Base-by-base conservation (phyloP, 2,329 filamentous ascomycete genomes). In the Alternaria incomplexa region DNA sequence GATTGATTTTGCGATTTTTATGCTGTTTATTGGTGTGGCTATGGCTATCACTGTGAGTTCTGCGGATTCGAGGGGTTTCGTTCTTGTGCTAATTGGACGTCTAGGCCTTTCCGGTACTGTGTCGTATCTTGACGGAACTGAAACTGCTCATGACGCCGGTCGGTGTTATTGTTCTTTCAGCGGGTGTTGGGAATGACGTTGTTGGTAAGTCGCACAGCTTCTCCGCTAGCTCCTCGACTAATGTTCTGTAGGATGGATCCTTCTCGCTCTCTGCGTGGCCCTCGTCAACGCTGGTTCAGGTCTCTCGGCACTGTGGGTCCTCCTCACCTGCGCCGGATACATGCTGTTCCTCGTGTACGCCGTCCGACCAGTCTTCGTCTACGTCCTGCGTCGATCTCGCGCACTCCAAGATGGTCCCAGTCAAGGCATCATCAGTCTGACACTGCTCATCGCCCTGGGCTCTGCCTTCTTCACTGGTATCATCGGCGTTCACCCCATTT, bases 401-500 rank as follows among this genome's bases (percentile, higher is more conserved):
- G 93, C 90, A 73, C 83, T 98, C 45, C 89, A 96, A 69, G 94
- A 97, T 73, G 95, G 94, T 0, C 95, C 95, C 1, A 93, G 91
- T 3, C 94, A 97, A 77, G 87, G 88, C 6, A 91, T 97, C 71
- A 91, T 97, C 44, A 90, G 91, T 12, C 80, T 97, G 28, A 97
- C 94, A 0, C 81, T 97, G 5, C 82, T 97, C 28, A 85, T 97
- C 56, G 90, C 91, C 0, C 84, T 98, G 15, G 85, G 87, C 0
- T 96, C 93, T 0, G 86, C 93, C 5, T 97, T 94, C 84, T 97
- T 97, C 76, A 96, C 93, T 0, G 89, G 90, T 59, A 91, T 96
- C 63, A 97, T 98, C 74, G 95, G 95, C 50, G 90, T 97, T 1
- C 95, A 98, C 77, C 88, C 95, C 59, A 97, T 98, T 76, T 98